Evolutionary conservation across 257 asterid genomes (phyloP), one percentile per base, ranked within the genome.

Genomic region (Solanum appendiculatum): DNA sequence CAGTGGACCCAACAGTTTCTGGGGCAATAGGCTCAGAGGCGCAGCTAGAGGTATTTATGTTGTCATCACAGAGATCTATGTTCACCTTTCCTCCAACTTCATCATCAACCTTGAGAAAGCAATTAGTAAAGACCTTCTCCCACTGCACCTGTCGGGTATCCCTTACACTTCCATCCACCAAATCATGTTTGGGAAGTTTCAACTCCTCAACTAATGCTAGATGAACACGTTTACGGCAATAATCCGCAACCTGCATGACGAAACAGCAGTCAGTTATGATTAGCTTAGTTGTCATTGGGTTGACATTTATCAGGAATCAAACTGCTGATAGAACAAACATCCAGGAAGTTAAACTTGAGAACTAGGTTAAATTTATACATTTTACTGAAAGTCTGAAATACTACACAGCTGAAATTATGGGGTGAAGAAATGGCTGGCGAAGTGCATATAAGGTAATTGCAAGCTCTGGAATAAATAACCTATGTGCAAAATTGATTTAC

Each of bases 1-100:
- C 98, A 39, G 98, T 95, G 5, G 98, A 93, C 63, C 98, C 98
- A 73, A 93, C 95, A 36, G 98, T 95, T 88, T 94, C 98, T 1
- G 98, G 92, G 60, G 95, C 95, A 88, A 93, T 81, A 72, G 97
- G 94, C 73, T 91, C 93, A 13, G 87, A 86, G 69, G 89, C 88
- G 86, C 85, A 73, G 80, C 42, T 82, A 37, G 86, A 73, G 63
- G 56, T 39, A 89, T 86, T 90, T 5, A 81, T 31, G 77, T 88
- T 88, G 51, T 87, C 92, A 42, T 86, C 90, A 46, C 87, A 21
- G 39, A 83, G 36, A 66, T 64, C 75, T 86, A 89, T 86, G 87
- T 87, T 75, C 84, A 73, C 89, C 87, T 91, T 95, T 86, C 98
- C 98, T 13, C 96, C 92, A 73, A 95, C 95, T 89, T 95, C 98